phyloP scores from a whole-genome alignment of 345 rosid genomes.

The Linum trigynum region DNA sequence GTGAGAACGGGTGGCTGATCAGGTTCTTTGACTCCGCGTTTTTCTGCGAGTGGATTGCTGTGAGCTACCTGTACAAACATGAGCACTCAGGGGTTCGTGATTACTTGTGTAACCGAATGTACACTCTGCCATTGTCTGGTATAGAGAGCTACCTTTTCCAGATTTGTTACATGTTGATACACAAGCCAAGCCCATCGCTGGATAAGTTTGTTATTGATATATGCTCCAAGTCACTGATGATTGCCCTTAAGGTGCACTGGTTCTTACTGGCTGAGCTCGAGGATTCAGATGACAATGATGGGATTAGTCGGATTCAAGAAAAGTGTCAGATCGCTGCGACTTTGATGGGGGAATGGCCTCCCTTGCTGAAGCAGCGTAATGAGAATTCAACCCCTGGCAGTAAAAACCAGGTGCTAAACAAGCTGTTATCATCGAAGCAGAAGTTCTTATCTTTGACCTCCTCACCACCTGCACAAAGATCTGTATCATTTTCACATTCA shows the following conservation, averaged over 20 bases:
- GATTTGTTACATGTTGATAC: slow-evolving; percentile 89
- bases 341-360: slow-evolving; percentile 93
- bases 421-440: slow-evolving; percentile 78
- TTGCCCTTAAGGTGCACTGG: slow-evolving; percentile 97
- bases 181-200: slow-evolving; percentile 95
- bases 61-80: slow-evolving; percentile 96
- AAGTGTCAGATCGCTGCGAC: slow-evolving; percentile 97
- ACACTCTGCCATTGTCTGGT: slow-evolving; percentile 80
- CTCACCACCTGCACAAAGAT: slow-evolving; percentile 61
- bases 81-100: slow-evolving; percentile 91
- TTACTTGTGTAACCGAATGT: slow-evolving; percentile 96
- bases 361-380: slow-evolving; percentile 47
- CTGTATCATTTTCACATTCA: slow-evolving; percentile 60
- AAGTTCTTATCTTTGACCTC: slow-evolving; percentile 71
- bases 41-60: slow-evolving; percentile 99
- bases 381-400: slow-evolving; percentile 56
- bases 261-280: slow-evolving; percentile 93
- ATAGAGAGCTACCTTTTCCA: slow-evolving; percentile 92
- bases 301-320: slow-evolving; percentile 92
- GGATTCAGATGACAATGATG: slow-evolving; percentile 93
- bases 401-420: slow-evolving; percentile 85
- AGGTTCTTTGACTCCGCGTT: slow-evolving; percentile 95
- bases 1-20: slow-evolving; percentile 97
- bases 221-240: slow-evolving; percentile 72
- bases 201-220: slow-evolving; percentile 94